phyloP scores from a whole-genome alignment of 352 stramenopile species.

The Elongisporangium anandrum region DNA sequence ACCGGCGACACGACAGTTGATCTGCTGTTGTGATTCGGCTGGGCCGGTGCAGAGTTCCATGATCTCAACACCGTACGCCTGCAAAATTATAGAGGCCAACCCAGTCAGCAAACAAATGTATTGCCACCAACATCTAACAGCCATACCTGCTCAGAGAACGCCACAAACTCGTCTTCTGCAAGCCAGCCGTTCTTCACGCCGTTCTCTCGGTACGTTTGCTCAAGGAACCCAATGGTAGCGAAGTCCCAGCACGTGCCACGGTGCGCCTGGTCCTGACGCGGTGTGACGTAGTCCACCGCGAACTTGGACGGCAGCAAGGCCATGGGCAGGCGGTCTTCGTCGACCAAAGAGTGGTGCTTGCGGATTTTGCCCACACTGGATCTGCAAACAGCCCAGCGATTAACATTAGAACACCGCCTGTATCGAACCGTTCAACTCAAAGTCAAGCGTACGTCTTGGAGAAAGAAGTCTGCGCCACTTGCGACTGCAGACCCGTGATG shows the following conservation, averaged over 20 bases:
- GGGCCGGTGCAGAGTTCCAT: slow-evolving; percentile 65
- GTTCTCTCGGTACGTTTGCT: slow-evolving; percentile 74
- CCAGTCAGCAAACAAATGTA: background rate
- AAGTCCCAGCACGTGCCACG: slow-evolving; percentile 85
- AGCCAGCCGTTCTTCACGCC: slow-evolving; percentile 68
- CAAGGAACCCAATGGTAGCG: slow-evolving; percentile 68
- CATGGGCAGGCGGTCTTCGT: slow-evolving; percentile 51
- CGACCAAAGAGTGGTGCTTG: slow-evolving; percentile 13
- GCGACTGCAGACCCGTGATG: slow-evolving; percentile 42
- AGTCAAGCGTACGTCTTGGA: slow-evolving; percentile 17
- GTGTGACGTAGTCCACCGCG: slow-evolving; percentile 71
- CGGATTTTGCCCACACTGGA: slow-evolving; percentile 11
- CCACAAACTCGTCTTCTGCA: slow-evolving; percentile 61
- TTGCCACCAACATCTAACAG: background rate
- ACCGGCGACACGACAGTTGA: slow-evolving; percentile 60
- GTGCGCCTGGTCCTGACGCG: slow-evolving; percentile 65
- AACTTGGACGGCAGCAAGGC: slow-evolving; percentile 75
- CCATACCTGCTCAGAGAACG: slow-evolving; percentile 74
- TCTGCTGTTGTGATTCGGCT: slow-evolving; percentile 59
- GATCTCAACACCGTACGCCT: slow-evolving; percentile 71
- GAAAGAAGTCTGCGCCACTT: slow-evolving; percentile 10
- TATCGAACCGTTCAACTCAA: too few relatives aligned
- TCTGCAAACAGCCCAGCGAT: slow-evolving; percentile 5
- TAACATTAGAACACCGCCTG: too few relatives aligned
- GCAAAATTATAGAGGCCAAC: slow-evolving; percentile 1